Evolutionary conservation across 2,329 filamentous ascomycete species (phyloP), one percentile per base, ranked within the genome.

Genomic region (Pestalotiopsis sp.): DNA sequence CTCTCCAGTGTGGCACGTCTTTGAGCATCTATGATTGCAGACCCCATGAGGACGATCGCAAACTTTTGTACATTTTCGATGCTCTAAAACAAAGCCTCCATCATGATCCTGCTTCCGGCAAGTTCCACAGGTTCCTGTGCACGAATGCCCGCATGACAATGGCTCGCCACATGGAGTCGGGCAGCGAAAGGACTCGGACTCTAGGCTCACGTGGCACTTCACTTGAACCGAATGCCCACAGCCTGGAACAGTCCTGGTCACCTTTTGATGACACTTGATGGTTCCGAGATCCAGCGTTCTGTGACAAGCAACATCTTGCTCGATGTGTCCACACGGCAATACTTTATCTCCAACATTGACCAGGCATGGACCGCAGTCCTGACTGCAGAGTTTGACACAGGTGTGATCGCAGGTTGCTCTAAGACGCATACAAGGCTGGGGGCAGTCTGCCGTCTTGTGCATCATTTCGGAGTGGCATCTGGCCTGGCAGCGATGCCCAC

Each of bases 101-200:
- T 31, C 25, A 60, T 31, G 14, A 14, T 23, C 57, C 27, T 23
- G 31, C 57, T n/a, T 27, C 20, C 20, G 57, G 20, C 23, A 60
- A 17, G 57, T 3, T 9, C 57, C 57, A 23, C 57, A 60, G 13
- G 27, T 60, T 31, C 57, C 57, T 45, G 38, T 36, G 86, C 86
- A 75, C 93, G 91, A 80, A 93, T 85, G 59, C 1, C 59, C 31
- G 4, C 59, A 62, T 14, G 12, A 23, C 59, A 13, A 23, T 39
- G 27, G 59, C 14, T 38, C 36, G 27, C 3, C 59, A 62, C 59
- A 62, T 13, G 25, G 20, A 9, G 25, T 36, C 36, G 20, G 59
- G 59, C 59, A 62, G 23, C 25, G 20, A 20, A 31, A 62, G 13
- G 23, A 13, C 13, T 62, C 31, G 36, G 59, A 13, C 14, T 31